Evolutionary conservation across 495 filamentous ascomycete genomes (phyloP), one percentile per base, ranked within the genome.

Genomic region (Aspergillus bridgeri): DNA sequence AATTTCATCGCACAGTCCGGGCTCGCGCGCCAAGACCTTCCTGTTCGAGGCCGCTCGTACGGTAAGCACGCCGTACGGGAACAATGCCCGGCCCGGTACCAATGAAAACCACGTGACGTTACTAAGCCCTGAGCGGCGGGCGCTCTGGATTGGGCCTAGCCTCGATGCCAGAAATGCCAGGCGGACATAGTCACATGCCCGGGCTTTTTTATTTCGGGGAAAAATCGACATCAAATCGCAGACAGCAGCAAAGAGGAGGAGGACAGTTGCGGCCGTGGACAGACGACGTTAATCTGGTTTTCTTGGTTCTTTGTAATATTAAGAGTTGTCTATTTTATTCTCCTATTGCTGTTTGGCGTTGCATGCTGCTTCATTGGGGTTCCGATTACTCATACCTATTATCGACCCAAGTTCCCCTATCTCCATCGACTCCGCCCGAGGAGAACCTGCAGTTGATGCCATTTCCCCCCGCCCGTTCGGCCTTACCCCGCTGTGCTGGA

Each of bases 1-100:
- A 77, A 77, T 77, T 77, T 75, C 66, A 75, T 77, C 74, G 74
- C 74, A 77, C 74, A 77, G 69, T 74, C 72, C 63, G 64, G 63
- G 61, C 66, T 65, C 61, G 64, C 52, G 55, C 56, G 72, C 74
- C 74, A 76, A 76, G 74, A 65, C 70, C 61, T 61, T 53, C 56
- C 55, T 60, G 59, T 66, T 69, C 66, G 63, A 65, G 62, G 60
- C 56, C 42, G 55, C 56, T 60, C 64, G 48, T 51, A 56, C 48
- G 58, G 47, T 33, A 54, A 42, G 23, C 33, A 8, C 19, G 22
- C 29, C 42, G 19, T 66, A 65, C 53, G 65, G 73, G 68, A 58
- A 17, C 8, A 59, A 19, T 11, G 27, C 48, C 64, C 68, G 8
- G 13, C 68, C 69, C 72, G 71, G 54, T 72, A 70, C 65, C 56